Conservation (phyloP, 2,329 filamentous ascomycete species). For the Mycosphaerella arachidis region DNA sequence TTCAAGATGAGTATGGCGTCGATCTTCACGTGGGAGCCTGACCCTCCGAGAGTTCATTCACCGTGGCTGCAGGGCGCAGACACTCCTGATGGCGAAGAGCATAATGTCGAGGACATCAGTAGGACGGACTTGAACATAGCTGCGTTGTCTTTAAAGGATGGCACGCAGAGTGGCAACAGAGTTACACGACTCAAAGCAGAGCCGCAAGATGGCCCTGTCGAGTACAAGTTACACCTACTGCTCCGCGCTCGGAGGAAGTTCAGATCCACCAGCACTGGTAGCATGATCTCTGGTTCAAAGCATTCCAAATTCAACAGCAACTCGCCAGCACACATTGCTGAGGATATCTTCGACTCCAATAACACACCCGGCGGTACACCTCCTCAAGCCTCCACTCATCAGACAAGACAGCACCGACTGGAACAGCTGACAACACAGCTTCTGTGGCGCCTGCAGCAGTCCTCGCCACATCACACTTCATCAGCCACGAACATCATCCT, state of each 20-base stretch:
- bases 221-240: conserved; percentile 93
- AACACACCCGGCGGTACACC: conserved; percentile 8
- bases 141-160: conserved; percentile 9
- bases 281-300: conserved; percentile 49
- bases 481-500: conserved; percentile 70
- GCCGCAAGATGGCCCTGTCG: conserved; percentile 87
- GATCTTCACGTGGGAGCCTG: conserved; percentile 90
- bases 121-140: conserved; percentile 6
- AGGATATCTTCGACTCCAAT: conserved; percentile 25
- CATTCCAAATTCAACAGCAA: conserved; percentile 37
- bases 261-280: conserved; percentile 62
- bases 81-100: not conserved
- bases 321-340: conserved; percentile 24
- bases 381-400: conserved; percentile 44
- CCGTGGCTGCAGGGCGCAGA: conserved; percentile 64
- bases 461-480: conserved; percentile 81
- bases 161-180: conserved; percentile 9
- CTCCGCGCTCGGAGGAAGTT: conserved; percentile 74
- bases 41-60: conserved; percentile 81
- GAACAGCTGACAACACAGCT: conserved; percentile 93
- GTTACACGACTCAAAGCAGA: conserved; percentile 80
- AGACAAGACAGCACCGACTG: conserved; percentile 75
- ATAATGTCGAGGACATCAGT: not conserved
- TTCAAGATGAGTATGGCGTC: conserved; percentile 64
- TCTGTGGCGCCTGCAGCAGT: conserved; percentile 91